A percentile compares a stretch with the other conserved stretches of the same genome.
These are phyloP conservation scores for Linnemannia exigua DNA, from an alignment of 192 early-diverging fungal species.

Conservation along the genomic window DNA sequence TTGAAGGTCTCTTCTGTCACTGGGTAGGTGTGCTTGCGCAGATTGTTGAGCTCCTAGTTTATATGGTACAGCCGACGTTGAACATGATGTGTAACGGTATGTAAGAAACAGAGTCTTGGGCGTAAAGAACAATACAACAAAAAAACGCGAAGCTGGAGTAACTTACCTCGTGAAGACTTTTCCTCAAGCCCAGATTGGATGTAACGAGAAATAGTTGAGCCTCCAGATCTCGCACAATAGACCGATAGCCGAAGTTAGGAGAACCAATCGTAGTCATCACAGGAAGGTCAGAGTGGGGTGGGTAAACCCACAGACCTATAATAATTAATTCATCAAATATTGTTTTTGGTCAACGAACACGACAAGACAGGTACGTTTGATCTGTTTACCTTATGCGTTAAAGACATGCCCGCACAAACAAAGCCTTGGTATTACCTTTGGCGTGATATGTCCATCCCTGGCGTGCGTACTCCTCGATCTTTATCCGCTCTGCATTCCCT, in stretches of 20 bases:
- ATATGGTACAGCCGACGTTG: background rate
- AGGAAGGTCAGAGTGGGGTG: conserved; percentile 68
- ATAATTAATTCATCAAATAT: background rate
- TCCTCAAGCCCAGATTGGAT: conserved; percentile 63
- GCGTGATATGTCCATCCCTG: conserved; percentile 96
- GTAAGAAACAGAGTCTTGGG: conserved; percentile 5
- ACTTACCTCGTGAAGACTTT: conserved; percentile 68
- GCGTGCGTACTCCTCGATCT: conserved; percentile 83
- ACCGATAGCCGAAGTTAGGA: conserved; percentile 94
- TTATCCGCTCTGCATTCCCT: conserved; percentile 66
- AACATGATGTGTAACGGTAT: background rate
- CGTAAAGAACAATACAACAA: background rate
- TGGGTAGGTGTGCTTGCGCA: conserved; percentile 59
- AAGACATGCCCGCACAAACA: background rate
- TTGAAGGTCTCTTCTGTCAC: conserved; percentile 68
- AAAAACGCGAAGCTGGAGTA: background rate
- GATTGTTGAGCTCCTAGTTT: conserved; percentile 64
- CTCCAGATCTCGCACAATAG: conserved; percentile 93
- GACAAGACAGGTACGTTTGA: background rate
- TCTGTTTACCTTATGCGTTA: too few relatives aligned
- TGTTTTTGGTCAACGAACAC: background rate
- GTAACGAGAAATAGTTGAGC: conserved; percentile 87
- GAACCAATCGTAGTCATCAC: conserved; percentile 90
- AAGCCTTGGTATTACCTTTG: conserved; percentile 74
- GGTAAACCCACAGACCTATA: conserved; percentile 83